Evolutionary conservation across 2,329 filamentous ascomycete species (phyloP).

Genomic region (Paracoccidioides lutzii): DNA sequence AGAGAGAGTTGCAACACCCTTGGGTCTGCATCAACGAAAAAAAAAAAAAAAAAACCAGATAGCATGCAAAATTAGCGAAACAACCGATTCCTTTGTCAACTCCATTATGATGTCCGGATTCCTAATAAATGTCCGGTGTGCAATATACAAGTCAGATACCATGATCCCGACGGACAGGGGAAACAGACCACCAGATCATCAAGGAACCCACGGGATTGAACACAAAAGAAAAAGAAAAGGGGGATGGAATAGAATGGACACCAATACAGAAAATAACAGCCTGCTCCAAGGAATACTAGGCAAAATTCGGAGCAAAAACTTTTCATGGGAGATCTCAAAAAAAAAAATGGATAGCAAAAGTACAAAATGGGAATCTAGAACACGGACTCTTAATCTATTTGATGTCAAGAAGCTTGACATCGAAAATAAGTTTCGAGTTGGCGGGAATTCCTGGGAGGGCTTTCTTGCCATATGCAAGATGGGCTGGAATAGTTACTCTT

Average conservation of each 20-base stretch:
- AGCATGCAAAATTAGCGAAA: background rate
- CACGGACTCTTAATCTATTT: slow-evolving; percentile 43
- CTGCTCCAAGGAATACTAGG: background rate
- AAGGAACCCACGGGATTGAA: slow-evolving; percentile 16
- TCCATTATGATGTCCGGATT: slow-evolving; percentile 23
- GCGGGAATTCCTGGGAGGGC: slow-evolving; percentile 70
- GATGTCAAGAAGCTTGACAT: slow-evolving; percentile 74
- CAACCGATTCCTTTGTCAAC: slow-evolving; percentile 4
- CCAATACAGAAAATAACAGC: background rate
- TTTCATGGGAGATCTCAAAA: background rate
- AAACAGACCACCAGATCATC: slow-evolving; percentile 20
- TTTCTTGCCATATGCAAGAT: slow-evolving; percentile 81
- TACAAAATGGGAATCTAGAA: background rate
- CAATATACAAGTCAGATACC: slow-evolving; percentile 28
- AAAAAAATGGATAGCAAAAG: background rate
- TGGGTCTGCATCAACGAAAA: background rate
- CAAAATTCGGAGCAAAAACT: background rate
- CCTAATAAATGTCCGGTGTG: slow-evolving; percentile 19
- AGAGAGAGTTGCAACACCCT: background rate
- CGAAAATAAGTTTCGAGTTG: slow-evolving; percentile 87
- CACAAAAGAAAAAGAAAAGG: slow-evolving; percentile 6
- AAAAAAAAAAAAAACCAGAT: background rate
- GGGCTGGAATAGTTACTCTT: slow-evolving; percentile 74
- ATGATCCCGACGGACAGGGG: slow-evolving; percentile 3
- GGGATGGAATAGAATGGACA: background rate